These are phyloP conservation scores for Solanum pinnatisectum DNA, from an alignment of 257 asterid species.

Conservation along the genomic window DNA sequence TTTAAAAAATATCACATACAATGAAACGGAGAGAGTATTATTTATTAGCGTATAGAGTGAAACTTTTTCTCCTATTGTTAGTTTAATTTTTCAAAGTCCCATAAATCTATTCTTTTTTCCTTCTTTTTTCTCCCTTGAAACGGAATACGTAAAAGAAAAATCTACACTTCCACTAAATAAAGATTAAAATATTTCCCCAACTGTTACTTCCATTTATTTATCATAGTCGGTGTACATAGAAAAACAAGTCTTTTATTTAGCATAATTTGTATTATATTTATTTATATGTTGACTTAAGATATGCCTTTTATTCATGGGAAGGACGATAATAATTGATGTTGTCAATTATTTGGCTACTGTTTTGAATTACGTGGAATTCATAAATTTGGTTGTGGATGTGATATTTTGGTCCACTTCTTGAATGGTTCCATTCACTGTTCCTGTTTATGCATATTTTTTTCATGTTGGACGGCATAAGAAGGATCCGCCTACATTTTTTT, in stretches of 20 bases:
- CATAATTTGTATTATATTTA: neutral
- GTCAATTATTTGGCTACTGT: neutral
- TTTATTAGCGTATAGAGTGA: neutral
- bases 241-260: neutral
- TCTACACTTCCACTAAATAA: neutral
- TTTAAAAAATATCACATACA: too few relatives aligned
- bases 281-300: neutral
- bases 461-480: neutral
- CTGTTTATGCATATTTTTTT: neutral
- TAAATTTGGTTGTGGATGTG: neutral
- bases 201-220: too few relatives aligned
- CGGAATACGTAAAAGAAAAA: too few relatives aligned
- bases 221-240: neutral
- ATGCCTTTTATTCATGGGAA: neutral
- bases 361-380: too few relatives aligned
- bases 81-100: neutral
- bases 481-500: neutral
- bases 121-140: too few relatives aligned
- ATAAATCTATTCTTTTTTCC: too few relatives aligned
- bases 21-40: rapidly evolving
- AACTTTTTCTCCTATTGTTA: neutral
- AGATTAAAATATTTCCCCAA: neutral
- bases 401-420: neutral
- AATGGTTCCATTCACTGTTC: neutral
- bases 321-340: neutral